These are phyloP conservation scores for Skeletonema marinoi DNA, from an alignment of 108 stramenopile species.

Conservation along the genomic window DNA sequence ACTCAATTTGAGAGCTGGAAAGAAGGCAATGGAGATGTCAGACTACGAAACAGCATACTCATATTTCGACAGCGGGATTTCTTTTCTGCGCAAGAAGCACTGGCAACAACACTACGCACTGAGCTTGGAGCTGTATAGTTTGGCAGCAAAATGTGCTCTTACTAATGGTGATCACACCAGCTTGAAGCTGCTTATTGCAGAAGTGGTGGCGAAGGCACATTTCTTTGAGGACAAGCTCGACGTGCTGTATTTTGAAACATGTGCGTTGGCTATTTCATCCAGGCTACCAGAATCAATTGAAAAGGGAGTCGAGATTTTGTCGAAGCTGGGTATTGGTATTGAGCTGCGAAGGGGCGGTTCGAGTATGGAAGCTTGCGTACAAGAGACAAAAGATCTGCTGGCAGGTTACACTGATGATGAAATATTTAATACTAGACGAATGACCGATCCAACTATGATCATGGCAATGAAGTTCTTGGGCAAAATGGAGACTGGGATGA, in stretches of 20 bases:
- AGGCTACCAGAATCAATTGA: slow-evolving; percentile 4
- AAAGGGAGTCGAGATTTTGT: neutral
- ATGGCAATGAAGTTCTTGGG: slow-evolving; percentile 17
- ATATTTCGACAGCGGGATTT: slow-evolving; percentile 27
- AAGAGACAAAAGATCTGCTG: neutral
- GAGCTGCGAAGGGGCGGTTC: neutral
- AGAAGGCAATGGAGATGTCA: slow-evolving; percentile 31
- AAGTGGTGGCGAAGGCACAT: neutral
- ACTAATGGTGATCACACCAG: neutral
- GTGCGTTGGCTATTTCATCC: neutral
- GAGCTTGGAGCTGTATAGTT: neutral
- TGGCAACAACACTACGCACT: slow-evolving; percentile 12
- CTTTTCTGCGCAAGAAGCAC: slow-evolving; percentile 20
- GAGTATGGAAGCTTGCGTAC: neutral
- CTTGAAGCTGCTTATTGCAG: neutral
- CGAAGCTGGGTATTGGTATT: slow-evolving; percentile 4
- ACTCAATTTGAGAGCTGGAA: slow-evolving; percentile 27
- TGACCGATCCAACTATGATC: slow-evolving; percentile 15
- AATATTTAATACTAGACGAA: slow-evolving; percentile 2
- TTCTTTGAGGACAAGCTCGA: slow-evolving; percentile 10
- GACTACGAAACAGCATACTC: neutral
- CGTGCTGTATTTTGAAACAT: neutral
- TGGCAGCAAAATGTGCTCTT: slow-evolving; percentile 6
- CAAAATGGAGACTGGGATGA: neutral
- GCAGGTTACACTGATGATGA: neutral